Percentiles rank a stretch among this genome's conserved stretches.
phyloP scores from a whole-genome alignment of 306 rosid genomes.

The Begonia peltatifolia region DNA sequence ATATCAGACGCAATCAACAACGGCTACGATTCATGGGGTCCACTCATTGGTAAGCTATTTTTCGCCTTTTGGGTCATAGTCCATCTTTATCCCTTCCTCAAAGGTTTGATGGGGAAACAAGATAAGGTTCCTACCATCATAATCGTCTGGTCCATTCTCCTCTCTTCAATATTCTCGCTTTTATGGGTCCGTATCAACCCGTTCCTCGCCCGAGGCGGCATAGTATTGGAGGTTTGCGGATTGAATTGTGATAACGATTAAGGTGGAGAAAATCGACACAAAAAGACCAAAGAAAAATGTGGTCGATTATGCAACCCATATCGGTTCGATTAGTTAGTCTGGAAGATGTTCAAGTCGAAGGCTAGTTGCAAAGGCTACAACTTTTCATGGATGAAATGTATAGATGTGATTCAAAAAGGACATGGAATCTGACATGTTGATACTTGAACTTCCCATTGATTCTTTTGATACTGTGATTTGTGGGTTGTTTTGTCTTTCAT shows the following conservation, averaged over 20 bases:
- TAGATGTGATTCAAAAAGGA: neutral
- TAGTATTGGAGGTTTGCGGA: conserved; percentile 69
- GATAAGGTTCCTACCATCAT: conserved; percentile 78
- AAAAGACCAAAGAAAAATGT: conserved; percentile 2
- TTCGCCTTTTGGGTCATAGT: conserved; percentile 88
- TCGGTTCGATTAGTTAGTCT: neutral
- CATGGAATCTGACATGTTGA: conserved; percentile 4
- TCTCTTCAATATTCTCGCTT: conserved; percentile 62
- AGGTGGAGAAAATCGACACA: conserved; percentile 11
- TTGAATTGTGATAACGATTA: conserved; percentile 51
- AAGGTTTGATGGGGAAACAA: conserved; percentile 82
- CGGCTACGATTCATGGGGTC: conserved; percentile 96
- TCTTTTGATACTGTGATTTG: conserved; percentile 7
- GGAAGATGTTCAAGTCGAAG: neutral
- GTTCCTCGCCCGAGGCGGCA: conserved; percentile 41
- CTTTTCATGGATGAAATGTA: conserved; percentile 4
- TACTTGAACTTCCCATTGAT: conserved; percentile 10
- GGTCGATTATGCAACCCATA: conserved; percentile 1
- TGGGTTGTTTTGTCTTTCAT: conserved; percentile 2
- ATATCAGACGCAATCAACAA: conserved; percentile 83
- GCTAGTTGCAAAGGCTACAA: neutral
- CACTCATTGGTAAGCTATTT: conserved; percentile 66
- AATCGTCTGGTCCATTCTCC: conserved; percentile 78
- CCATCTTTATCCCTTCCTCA: conserved; percentile 93
- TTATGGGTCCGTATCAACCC: conserved; percentile 92